Base-by-base conservation (phyloP, 306 rosid genomes). In the Elaeagnus macrophylla region DNA sequence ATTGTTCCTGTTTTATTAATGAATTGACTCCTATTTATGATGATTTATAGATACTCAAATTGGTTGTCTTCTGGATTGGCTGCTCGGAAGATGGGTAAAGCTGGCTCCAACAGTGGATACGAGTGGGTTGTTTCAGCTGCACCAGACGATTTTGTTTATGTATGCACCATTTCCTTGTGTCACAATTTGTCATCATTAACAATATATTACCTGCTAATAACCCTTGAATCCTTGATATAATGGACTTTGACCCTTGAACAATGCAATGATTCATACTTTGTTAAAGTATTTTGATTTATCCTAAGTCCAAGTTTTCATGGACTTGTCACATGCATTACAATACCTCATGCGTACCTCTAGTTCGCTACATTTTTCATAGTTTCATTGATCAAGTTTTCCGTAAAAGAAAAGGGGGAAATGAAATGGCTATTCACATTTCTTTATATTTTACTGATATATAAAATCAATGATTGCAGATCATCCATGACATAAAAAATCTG, bases 1-100 rank as follows among this genome's bases (percentile, higher is more conserved):
- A 5, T 25, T 61, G 55, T 37, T 65, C 46, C 37, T 19, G 66
- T 57, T 8, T 12, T 42, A 17, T 56, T 44, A 16, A 53, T 36
- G 36, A 57, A 60, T 69, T 19, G 71, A 15, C 18, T 25, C 62
- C 38, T 67, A 44, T 60, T 62, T 71, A 60, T 66, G 55, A 71
- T 67, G 52, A 66, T 18, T 64, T 42, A 56, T 44, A 93, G 99
- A 68, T 93, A 87, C 79, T 69, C 88, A 45, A 69, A 38, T 71
- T 93, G 99, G 99, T 61, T 87, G 73, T 84, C 88, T 43, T 69
- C 88, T 82, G 99, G 99, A 61, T 65, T 93, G 61, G 75, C 81
- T 53, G 83, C 83, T 59, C 87, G 90, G 56, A 93, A 80, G 70
- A 61, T 44, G 57, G 86, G 79, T 53, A 74, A 69, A 56, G 54